Percentiles rank a stretch among this genome's conserved stretches.
Evolutionary conservation across 2,329 filamentous ascomycete species (phyloP).

Genomic region (Cytospora piceicola): DNA sequence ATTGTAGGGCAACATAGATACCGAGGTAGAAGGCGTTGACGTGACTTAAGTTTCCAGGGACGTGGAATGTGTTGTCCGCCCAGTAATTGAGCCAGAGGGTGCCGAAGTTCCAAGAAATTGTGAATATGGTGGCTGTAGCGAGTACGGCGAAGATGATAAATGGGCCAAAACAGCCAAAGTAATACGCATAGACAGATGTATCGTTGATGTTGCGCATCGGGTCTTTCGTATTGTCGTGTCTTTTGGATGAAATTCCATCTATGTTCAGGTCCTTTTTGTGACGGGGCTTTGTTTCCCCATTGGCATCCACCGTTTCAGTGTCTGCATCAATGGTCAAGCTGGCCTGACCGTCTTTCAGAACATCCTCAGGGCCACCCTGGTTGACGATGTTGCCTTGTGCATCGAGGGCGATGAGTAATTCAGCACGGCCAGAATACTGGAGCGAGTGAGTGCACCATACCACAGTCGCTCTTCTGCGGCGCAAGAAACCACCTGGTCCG

Average conservation of each 20-base stretch:
- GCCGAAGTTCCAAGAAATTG: conserved; percentile 17
- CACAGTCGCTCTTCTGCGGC: conserved; percentile 36
- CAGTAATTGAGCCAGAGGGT: conserved; percentile 31
- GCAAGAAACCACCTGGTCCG: conserved; percentile 31
- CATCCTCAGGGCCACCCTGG: conserved; percentile 4
- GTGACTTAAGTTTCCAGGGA: conserved; percentile 18
- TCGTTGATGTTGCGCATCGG: conserved; percentile 11
- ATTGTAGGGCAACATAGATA: conserved; percentile 37
- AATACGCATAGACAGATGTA: conserved; percentile 21
- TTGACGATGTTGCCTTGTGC: conserved; percentile 3
- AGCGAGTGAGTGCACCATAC: conserved; percentile 44
- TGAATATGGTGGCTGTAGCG: conserved; percentile 7
- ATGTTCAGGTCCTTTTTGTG: neutral
- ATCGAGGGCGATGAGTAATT: conserved; percentile 1
- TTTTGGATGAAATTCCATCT: neutral
- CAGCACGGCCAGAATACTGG: conserved; percentile 28
- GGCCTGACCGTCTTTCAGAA: neutral
- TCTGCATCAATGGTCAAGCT: neutral
- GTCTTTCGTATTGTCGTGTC: conserved; percentile 4
- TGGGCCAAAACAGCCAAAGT: conserved; percentile 18
- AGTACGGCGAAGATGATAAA: conserved; percentile 16
- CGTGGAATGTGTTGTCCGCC: conserved; percentile 28
- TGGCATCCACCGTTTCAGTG: neutral
- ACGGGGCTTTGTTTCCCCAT: neutral
- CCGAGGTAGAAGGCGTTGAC: conserved; percentile 39